A percentile compares a stretch with the other conserved stretches of the same genome.
phyloP scores from a whole-genome alignment of 176 grass and related monocot genomes.

The Oryza brachyantha region DNA sequence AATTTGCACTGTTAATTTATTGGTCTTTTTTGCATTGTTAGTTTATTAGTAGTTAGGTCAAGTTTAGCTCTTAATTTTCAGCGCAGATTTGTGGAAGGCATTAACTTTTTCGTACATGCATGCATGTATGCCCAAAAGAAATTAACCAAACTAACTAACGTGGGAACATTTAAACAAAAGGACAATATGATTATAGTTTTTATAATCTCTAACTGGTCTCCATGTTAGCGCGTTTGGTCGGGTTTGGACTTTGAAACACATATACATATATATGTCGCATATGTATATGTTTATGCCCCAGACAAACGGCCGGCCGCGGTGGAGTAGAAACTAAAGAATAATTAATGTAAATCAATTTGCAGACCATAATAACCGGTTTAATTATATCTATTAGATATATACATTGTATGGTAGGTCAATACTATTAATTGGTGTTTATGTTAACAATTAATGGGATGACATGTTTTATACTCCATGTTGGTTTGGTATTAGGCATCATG shows the following conservation, averaged over 20 bases:
- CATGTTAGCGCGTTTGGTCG: not conserved
- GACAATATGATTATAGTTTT: not conserved
- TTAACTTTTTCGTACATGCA: not conserved
- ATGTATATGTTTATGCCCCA: not conserved
- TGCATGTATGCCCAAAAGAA: not conserved
- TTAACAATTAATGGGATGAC: not conserved
- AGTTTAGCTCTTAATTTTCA: not conserved
- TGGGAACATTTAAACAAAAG: not conserved
- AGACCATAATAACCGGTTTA: too few species aligned
- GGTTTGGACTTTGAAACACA: not conserved
- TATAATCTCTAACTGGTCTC: not conserved
- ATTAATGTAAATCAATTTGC: not conserved
- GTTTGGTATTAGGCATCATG: too few species aligned
- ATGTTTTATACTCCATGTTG: too few species aligned
- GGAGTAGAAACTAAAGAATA: not conserved
- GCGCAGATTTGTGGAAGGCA: not conserved
- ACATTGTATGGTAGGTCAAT: too few species aligned
- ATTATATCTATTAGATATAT: too few species aligned
- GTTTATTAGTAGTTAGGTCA: not conserved
- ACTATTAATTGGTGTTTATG: not conserved
- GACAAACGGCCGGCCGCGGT: too few species aligned
- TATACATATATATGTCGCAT: not conserved
- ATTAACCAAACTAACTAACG: not conserved
- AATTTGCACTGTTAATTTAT: too few species aligned
- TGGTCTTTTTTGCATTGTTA: too few species aligned